Evolutionary conservation across 208 protist species (phyloP), one percentile per base, ranked within the genome.

Genomic region (Leptomonas pyrrhocoris): DNA sequence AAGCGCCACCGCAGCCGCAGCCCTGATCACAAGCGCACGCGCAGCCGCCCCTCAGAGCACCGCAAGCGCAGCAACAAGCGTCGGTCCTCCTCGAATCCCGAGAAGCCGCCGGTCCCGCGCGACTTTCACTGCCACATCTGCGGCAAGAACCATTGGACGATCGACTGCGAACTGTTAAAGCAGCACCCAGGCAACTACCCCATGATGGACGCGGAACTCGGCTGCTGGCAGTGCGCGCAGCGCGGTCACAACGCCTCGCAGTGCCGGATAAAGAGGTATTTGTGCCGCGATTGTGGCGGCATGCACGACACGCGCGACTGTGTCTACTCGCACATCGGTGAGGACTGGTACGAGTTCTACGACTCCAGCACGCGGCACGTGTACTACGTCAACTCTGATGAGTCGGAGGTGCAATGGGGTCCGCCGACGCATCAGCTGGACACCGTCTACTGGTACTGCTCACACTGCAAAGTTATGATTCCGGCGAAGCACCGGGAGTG

Each of bases 341-440:
- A 92, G 67, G 88, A 93, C 67, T 97, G 89, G 88, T 89, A 94
- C 51, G 92, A 97, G 71, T 97, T 94, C 63, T 88, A 77, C 38
- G 90, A 95, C 58, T 57, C 80, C 0, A 11, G 46, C 11, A 84
- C 71, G 16, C 40, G 80, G 28, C 88, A 92, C 62, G 77, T 92
- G 11, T 97, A 87, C 69, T 97, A 95, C 80, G 65, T 68, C 36
- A 86, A 91, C 68, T 73, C 80, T 51, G 88, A 89, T 42, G 86
- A 93, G 54, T 80, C 66, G 28, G 77, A 93, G 69, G 77, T 90
- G 40, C 84, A 84, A 65, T 94, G 88, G 89, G 68, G 62, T 27
- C 77, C 83, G 21, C 88, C 86, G 19, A 69, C 85, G 31, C 89
- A 94, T 46, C 69, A 84, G 54, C 67, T 93, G 27, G 92, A 97